Conservation (phyloP, 2,329 filamentous ascomycete species). For the Aspergillus carbonarius region DNA sequence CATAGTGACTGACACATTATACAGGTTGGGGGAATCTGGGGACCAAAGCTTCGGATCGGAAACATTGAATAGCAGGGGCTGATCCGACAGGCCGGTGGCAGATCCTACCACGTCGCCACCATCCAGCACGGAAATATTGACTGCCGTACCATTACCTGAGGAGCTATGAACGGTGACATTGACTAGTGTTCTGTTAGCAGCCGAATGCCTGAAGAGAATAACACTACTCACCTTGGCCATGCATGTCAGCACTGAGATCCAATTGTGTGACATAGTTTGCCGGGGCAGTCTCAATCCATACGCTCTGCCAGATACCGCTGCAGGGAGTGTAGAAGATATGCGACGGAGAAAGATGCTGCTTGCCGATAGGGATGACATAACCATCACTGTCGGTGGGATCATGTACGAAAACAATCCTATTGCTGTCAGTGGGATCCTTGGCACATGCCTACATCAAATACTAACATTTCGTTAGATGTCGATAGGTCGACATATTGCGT, state of each 20-base stretch:
- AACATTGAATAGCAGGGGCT: constrained; percentile 57
- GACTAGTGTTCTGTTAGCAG: constrained; percentile 40
- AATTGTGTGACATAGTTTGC: constrained; percentile 57
- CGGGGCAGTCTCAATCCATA: constrained; percentile 68
- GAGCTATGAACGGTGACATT: constrained; percentile 56
- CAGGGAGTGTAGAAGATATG: constrained; percentile 70
- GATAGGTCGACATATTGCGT: constrained; percentile 47
- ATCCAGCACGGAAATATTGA: constrained; percentile 42
- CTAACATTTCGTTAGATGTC: constrained; percentile 57
- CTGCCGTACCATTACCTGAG: constrained; percentile 32
- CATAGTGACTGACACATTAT: constrained; percentile 60
- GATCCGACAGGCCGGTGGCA: constrained; percentile 48
- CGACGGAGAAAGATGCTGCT: constrained; percentile 56
- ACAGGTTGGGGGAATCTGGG: constrained; percentile 61
- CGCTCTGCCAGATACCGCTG: constrained; percentile 72
- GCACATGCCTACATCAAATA: neutral
- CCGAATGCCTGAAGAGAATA: neutral
- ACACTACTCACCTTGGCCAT: constrained; percentile 49
- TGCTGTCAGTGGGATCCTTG: constrained; percentile 7
- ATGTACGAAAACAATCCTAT: constrained; percentile 62
- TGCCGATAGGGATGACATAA: constrained; percentile 64
- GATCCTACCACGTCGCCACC: constrained; percentile 44
- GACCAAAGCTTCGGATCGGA: constrained; percentile 62
- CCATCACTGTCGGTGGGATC: constrained; percentile 63
- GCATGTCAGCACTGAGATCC: constrained; percentile 58